phyloP scores from a whole-genome alignment of 371 early-diverging fungal species.

The Mucor indicus region DNA sequence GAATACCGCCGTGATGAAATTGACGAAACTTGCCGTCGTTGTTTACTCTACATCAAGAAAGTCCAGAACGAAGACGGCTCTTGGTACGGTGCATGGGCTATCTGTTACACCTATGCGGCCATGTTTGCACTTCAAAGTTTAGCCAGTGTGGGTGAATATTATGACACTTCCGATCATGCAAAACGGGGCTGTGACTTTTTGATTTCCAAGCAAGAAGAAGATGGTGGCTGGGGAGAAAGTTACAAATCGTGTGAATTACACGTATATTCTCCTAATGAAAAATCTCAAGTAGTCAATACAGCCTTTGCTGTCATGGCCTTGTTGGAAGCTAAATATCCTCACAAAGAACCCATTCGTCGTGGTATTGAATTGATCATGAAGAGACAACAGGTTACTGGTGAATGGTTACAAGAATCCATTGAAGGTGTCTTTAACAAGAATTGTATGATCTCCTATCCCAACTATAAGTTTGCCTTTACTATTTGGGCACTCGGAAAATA shows the following conservation, averaged over 20 bases:
- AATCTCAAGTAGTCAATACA: slow-evolving; percentile 91
- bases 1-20: slow-evolving; percentile 83
- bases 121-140: slow-evolving; percentile 92
- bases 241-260: slow-evolving; percentile 84
- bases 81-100: slow-evolving; percentile 96
- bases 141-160: slow-evolving; percentile 79
- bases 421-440: slow-evolving; percentile 98
- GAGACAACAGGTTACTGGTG: slow-evolving; percentile 86
- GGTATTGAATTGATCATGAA: slow-evolving; percentile 83
- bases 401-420: slow-evolving; percentile 94
- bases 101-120: slow-evolving; percentile 97
- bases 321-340: slow-evolving; percentile 86
- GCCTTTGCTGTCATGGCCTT: slow-evolving; percentile 86
- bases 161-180: slow-evolving; percentile 60
- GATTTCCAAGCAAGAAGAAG: slow-evolving; percentile 77
- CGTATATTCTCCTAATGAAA: slow-evolving; percentile 61
- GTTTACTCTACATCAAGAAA: slow-evolving; percentile 69
- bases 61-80: slow-evolving; percentile 83
- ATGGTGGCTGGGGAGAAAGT: slow-evolving; percentile 98
- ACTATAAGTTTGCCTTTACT: slow-evolving; percentile 91
- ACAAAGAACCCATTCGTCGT: slow-evolving; percentile 67
- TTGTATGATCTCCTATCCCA: slow-evolving; percentile 91
- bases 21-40: slow-evolving; percentile 61
- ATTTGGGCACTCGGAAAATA: slow-evolving; percentile 96
- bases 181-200: slow-evolving; percentile 81